phyloP scores from a whole-genome alignment of 768 basidiomycete species.

The Mrakia hoshinonis region DNA sequence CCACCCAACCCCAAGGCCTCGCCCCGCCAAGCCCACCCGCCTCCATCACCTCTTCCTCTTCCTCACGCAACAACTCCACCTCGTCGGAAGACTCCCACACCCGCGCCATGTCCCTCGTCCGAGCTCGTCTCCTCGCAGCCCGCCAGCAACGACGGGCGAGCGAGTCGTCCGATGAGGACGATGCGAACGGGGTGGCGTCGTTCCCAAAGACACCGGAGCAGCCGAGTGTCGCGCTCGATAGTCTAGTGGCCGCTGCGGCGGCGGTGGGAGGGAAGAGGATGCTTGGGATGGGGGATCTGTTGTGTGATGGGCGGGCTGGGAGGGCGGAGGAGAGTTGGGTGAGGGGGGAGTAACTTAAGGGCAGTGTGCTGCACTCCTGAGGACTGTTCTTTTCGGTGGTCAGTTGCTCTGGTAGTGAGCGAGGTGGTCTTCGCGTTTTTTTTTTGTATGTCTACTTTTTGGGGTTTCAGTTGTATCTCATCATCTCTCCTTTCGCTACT shows the following conservation, averaged over 20 bases:
- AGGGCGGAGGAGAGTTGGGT: background rate
- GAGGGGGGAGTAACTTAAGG: background rate
- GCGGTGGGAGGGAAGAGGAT: constrained; percentile 5
- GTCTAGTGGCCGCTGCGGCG: background rate
- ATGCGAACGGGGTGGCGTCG: background rate
- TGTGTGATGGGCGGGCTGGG: constrained; percentile 31
- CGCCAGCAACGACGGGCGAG: background rate
- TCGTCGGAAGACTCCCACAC: constrained; percentile 10
- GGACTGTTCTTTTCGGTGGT: no score
- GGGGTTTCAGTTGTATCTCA: no score
- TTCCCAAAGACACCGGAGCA: background rate
- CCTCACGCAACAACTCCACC: background rate
- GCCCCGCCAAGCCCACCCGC: background rate
- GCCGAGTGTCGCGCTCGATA: background rate
- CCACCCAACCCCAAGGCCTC: background rate
- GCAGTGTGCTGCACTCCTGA: background rate
- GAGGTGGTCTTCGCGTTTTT: no score
- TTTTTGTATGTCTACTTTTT: no score
- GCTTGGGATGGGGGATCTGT: constrained; percentile 32
- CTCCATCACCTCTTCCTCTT: background rate
- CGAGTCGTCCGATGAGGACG: background rate
- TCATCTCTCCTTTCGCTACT: no score
- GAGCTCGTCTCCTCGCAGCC: background rate
- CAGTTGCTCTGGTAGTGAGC: no score
- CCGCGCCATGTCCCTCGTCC: constrained; percentile 22